A percentile compares a stretch with the other conserved stretches of the same genome.
Conservation (phyloP, 257 asterid species). For the Hygrophila difformis region DNA sequence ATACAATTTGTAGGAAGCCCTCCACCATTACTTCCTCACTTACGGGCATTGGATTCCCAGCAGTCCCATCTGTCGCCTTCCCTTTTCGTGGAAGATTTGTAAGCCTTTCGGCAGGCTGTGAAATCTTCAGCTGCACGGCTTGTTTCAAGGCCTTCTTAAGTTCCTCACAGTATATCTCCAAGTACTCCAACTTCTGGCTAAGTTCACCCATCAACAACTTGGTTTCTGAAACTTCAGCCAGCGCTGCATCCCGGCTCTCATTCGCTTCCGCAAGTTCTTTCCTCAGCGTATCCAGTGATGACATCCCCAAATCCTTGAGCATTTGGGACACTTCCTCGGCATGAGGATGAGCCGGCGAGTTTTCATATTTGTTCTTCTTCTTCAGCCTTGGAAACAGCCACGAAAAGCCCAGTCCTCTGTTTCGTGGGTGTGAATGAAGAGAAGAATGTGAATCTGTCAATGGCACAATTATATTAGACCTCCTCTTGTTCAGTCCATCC, state of each 20-base stretch:
- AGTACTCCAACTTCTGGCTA: slow-evolving; percentile 49
- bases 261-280: slow-evolving; percentile 52
- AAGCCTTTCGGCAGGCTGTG: slow-evolving; percentile 28
- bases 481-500: slow-evolving; percentile 32
- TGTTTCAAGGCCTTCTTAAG: slow-evolving; percentile 58
- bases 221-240: slow-evolving; percentile 57
- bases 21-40: slow-evolving; percentile 69
- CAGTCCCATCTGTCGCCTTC: slow-evolving; percentile 31
- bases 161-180: slow-evolving; percentile 75
- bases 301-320: slow-evolving; percentile 28
- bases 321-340: slow-evolving; percentile 36
- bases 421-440: slow-evolving; percentile 41
- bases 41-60: slow-evolving; percentile 41
- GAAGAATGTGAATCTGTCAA: slow-evolving; percentile 66
- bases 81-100: slow-evolving; percentile 27
- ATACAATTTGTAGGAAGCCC: slow-evolving; percentile 76
- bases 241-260: slow-evolving; percentile 53
- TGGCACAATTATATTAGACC: slow-evolving; percentile 55
- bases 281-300: slow-evolving; percentile 43
- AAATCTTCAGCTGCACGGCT: slow-evolving; percentile 28
- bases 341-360: slow-evolving; percentile 26
- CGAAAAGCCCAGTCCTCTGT: slow-evolving; percentile 45
- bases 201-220: slow-evolving; percentile 60
- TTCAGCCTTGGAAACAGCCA: slow-evolving; percentile 73
- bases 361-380: slow-evolving; percentile 55